These are phyloP conservation scores for Hortaea werneckii DNA, from an alignment of 2,329 filamentous ascomycete genomes.

Conservation along the genomic window DNA sequence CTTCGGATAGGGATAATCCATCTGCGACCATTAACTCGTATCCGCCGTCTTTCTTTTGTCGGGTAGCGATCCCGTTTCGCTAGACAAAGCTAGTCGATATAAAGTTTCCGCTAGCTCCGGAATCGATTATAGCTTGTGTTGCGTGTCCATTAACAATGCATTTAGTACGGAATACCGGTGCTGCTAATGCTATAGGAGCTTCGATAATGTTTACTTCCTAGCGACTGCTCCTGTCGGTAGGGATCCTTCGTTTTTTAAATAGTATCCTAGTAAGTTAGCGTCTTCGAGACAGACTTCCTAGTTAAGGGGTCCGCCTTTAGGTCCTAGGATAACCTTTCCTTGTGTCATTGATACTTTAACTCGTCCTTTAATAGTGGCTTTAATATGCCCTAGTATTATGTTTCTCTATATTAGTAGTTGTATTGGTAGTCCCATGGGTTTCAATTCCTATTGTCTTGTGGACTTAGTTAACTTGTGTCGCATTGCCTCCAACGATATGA, in stretches of 20 bases:
- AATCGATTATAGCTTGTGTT: constrained; percentile 6
- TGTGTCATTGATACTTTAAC: too few species aligned
- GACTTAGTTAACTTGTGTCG: neutral
- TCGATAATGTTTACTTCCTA: neutral
- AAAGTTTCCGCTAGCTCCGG: constrained; percentile 7
- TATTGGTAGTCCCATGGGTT: neutral
- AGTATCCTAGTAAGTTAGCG: neutral
- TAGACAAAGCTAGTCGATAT: constrained; percentile 3
- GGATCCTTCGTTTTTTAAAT: neutral
- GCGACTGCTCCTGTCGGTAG: neutral
- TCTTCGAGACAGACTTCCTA: too few species aligned
- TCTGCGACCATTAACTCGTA: constrained; percentile 8
- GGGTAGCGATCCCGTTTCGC: constrained; percentile 6
- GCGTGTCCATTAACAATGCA: constrained; percentile 4
- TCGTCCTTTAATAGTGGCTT: too few species aligned
- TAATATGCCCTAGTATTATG: neutral
- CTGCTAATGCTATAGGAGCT: constrained; percentile 1
- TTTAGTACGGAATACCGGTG: constrained; percentile 2
- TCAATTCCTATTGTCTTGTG: neutral
- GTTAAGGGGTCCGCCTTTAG: too few species aligned
- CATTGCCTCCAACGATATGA: neutral
- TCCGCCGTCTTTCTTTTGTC: constrained; percentile 4
- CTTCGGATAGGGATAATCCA: constrained; percentile 5
- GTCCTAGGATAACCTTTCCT: too few species aligned
- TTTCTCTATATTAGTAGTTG: neutral